Percentiles rank a stretch among this genome's conserved stretches.
phyloP scores from a whole-genome alignment of 768 basidiomycete genomes.

The Mycena rosella region DNA sequence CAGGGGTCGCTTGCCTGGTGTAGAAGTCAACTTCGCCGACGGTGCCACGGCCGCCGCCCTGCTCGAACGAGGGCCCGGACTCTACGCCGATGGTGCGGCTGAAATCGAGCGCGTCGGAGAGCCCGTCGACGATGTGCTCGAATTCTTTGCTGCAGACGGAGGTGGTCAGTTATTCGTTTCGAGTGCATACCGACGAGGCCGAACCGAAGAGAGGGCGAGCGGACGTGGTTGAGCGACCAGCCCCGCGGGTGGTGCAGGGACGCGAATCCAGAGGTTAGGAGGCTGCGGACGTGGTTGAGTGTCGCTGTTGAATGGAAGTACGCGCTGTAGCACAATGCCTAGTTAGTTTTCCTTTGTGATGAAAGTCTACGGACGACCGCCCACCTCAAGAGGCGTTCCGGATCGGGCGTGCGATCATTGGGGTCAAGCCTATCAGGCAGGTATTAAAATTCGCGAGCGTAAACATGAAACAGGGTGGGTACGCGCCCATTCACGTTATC shows the following conservation, averaged over 20 bases:
- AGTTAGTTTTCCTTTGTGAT: background rate
- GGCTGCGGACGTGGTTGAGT: conserved; percentile 89
- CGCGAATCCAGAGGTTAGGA: conserved; percentile 94
- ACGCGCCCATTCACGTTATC: conserved; percentile 95
- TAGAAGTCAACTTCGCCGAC: conserved; percentile 95
- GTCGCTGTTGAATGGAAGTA: conserved; percentile 98
- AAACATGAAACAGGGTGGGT: background rate
- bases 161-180: background rate
- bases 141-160: conserved; percentile 75
- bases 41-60: conserved; percentile 76
- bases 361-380: too few relatives aligned
- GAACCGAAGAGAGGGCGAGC: conserved; percentile 80
- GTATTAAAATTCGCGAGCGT: conserved; percentile 4
- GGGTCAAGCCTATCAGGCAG: conserved; percentile 65
- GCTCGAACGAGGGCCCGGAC: conserved; percentile 71
- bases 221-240: conserved; percentile 95
- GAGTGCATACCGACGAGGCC: too few relatives aligned
- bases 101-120: conserved; percentile 95
- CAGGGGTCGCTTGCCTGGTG: conserved; percentile 71
- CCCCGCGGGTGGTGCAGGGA: conserved; percentile 91
- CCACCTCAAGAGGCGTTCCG: conserved; percentile 87
- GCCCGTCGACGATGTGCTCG: conserved; percentile 83
- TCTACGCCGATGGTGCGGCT: conserved; percentile 88
- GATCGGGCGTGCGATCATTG: conserved; percentile 89
- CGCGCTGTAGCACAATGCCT: conserved; percentile 62